A percentile compares a stretch with the other conserved stretches of the same genome.
These are phyloP conservation scores for Calamus simplicifolius DNA, from an alignment of 176 grass and related monocot genomes.

Conservation along the genomic window DNA sequence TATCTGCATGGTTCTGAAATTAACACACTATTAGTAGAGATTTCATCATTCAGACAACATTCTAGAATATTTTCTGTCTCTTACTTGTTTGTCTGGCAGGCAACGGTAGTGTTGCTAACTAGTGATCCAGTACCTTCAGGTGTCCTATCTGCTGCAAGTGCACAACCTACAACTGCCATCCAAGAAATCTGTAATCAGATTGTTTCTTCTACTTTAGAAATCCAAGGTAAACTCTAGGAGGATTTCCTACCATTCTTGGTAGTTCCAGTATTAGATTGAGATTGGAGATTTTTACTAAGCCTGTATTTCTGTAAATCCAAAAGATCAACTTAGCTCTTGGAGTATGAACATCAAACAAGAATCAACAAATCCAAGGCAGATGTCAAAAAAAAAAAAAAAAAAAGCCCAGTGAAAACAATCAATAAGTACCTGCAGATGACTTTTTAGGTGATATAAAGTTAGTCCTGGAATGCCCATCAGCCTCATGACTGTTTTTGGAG, in stretches of 20 bases:
- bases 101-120: conserved; percentile 26
- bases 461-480: conserved; percentile 88
- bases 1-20: conserved; percentile 60
- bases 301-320: conserved; percentile 67
- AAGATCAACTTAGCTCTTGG: conserved; percentile 19
- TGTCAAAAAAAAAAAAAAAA: no score
- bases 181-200: neutral
- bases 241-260: conserved; percentile 43
- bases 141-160: conserved; percentile 27
- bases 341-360: no score
- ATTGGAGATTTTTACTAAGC: conserved; percentile 70
- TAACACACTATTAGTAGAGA: neutral
- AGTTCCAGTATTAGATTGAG: conserved; percentile 37
- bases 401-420: no score
- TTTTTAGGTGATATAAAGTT: conserved; percentile 95
- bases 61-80: conserved; percentile 1
- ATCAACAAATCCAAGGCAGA: no score
- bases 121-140: conserved; percentile 40
- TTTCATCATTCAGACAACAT: no score
- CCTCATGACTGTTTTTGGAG: conserved; percentile 86
- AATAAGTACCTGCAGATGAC: conserved; percentile 77
- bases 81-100: conserved; percentile 52
- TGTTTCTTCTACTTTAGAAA: neutral
- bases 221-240: conserved; percentile 3
- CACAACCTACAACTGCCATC: conserved; percentile 31